Evolutionary conservation across 2,329 filamentous ascomycete genomes (phyloP).

Genomic region (Aspergillus aculeatus): DNA sequence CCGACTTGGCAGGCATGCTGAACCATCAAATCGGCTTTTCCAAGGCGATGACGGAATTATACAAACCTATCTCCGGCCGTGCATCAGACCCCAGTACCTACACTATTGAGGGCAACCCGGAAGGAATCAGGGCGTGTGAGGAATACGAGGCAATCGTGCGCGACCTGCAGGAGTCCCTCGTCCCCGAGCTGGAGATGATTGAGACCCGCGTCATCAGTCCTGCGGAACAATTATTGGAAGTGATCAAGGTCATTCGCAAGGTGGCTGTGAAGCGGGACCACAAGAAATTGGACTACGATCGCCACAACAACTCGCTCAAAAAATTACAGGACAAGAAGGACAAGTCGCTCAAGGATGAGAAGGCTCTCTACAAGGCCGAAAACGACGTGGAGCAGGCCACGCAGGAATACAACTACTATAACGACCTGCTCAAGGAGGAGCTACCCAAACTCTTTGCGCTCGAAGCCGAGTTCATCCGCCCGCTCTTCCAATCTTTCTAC

Average conservation of each 20-base stretch:
- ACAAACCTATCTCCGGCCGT: constrained; percentile 95
- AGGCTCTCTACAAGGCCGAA: constrained; percentile 93
- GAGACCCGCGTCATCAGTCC: constrained; percentile 86
- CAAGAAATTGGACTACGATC: constrained; percentile 95
- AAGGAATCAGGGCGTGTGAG: constrained; percentile 92
- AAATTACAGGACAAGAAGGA: constrained; percentile 98
- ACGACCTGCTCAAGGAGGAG: constrained; percentile 94
- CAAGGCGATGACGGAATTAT: constrained; percentile 91
- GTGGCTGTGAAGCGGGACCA: constrained; percentile 85
- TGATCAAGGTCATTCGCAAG: constrained; percentile 95
- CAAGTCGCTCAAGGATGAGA: constrained; percentile 92
- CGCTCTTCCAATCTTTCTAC: constrained; percentile 98
- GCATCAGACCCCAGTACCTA: constrained; percentile 88
- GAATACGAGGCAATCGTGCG: constrained; percentile 91
- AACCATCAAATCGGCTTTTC: constrained; percentile 98
- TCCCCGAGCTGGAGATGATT: constrained; percentile 96
- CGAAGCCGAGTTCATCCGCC: constrained; percentile 92
- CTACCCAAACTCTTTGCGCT: constrained; percentile 86
- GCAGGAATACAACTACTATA: constrained; percentile 97
- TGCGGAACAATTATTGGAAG: constrained; percentile 86
- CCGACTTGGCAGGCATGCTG: constrained; percentile 68
- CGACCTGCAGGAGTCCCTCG: constrained; percentile 82
- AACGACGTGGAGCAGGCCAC: constrained; percentile 87
- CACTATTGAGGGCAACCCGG: constrained; percentile 79
- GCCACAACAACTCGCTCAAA: constrained; percentile 77